Percentiles rank a stretch among this genome's conserved stretches.
Evolutionary conservation across 805 yeast genomes (phyloP).

Genomic region (Maudiozyma saulgeensis): DNA sequence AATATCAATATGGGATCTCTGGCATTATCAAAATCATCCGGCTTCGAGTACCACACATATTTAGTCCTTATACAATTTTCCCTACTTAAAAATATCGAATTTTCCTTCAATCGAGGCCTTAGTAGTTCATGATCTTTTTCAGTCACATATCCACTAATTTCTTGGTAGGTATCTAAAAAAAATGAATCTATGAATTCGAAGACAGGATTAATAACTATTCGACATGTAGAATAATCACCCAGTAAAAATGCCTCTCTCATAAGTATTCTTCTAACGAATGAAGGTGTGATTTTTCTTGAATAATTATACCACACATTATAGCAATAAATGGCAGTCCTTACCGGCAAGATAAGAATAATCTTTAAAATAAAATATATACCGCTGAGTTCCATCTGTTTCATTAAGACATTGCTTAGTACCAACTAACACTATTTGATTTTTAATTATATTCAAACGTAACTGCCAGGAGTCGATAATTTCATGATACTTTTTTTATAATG

Average conservation of each 20-base stretch:
- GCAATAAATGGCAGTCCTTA: not conserved
- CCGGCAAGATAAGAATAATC: constrained; percentile 5
- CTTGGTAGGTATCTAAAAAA: not conserved
- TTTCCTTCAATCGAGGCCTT: not conserved
- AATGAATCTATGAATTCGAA: constrained; percentile 3
- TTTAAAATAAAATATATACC: constrained; percentile 5
- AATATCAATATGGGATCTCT: constrained; percentile 13
- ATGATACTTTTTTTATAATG: too few species aligned
- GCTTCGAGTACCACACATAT: constrained; percentile 9
- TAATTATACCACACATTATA: not conserved
- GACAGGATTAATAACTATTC: constrained; percentile 11
- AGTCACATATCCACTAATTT: not conserved
- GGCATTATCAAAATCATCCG: constrained; percentile 10
- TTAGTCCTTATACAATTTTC: not conserved
- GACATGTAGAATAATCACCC: constrained; percentile 6
- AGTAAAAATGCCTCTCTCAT: constrained; percentile 11
- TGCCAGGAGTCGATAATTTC: too few species aligned
- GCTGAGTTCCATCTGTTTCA: not conserved
- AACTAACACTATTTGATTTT: too few species aligned
- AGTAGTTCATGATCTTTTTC: not conserved
- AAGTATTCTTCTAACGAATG: constrained; percentile 5
- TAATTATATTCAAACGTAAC: too few species aligned
- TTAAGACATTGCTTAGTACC: too few species aligned
- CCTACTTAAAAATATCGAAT: not conserved
- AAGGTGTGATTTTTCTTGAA: not conserved